phyloP scores from a whole-genome alignment of 2,329 filamentous ascomycete genomes.

The Claviceps maximensis region DNA sequence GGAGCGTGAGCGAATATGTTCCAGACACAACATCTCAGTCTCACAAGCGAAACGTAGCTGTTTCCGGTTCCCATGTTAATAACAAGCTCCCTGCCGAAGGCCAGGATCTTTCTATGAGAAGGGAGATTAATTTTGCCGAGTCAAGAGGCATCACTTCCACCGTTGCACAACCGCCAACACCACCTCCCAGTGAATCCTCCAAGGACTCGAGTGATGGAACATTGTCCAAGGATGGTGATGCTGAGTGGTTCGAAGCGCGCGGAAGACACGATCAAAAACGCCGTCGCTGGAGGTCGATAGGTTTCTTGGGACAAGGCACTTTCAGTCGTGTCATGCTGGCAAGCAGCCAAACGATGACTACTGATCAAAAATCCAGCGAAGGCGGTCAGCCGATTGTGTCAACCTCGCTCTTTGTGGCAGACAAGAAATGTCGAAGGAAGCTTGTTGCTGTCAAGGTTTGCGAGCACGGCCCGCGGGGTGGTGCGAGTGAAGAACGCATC shows the following conservation, averaged over 20 bases:
- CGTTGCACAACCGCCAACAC: slow-evolving; percentile 57
- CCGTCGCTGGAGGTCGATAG: slow-evolving; percentile 66
- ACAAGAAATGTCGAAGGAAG: slow-evolving; percentile 49
- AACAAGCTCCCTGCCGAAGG: slow-evolving; percentile 20
- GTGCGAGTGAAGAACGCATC: slow-evolving; percentile 82
- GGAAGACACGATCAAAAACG: slow-evolving; percentile 55
- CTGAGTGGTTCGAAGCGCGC: slow-evolving; percentile 58
- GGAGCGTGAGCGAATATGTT: slow-evolving; percentile 80
- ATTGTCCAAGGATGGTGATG: slow-evolving; percentile 25
- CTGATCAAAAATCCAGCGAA: slow-evolving; percentile 23
- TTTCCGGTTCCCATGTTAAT: slow-evolving; percentile 47
- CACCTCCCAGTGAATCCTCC: slow-evolving; percentile 66
- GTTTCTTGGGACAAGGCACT: slow-evolving; percentile 77
- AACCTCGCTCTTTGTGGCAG: slow-evolving; percentile 20
- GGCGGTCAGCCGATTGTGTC: slow-evolving; percentile 15
- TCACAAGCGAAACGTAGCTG: slow-evolving; percentile 58
- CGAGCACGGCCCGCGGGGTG: slow-evolving; percentile 85
- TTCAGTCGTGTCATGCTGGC: slow-evolving; percentile 92
- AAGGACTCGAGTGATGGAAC: slow-evolving; percentile 28
- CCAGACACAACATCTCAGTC: slow-evolving; percentile 59
- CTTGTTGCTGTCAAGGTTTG: slow-evolving; percentile 92
- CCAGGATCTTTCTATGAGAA: slow-evolving; percentile 41
- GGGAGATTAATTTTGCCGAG: slow-evolving; percentile 70
- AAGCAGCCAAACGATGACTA: slow-evolving; percentile 55
- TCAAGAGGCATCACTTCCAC: slow-evolving; percentile 57